Conservation (phyloP, 495 filamentous ascomycete genomes). For the Neohortaea acidophila region DNA sequence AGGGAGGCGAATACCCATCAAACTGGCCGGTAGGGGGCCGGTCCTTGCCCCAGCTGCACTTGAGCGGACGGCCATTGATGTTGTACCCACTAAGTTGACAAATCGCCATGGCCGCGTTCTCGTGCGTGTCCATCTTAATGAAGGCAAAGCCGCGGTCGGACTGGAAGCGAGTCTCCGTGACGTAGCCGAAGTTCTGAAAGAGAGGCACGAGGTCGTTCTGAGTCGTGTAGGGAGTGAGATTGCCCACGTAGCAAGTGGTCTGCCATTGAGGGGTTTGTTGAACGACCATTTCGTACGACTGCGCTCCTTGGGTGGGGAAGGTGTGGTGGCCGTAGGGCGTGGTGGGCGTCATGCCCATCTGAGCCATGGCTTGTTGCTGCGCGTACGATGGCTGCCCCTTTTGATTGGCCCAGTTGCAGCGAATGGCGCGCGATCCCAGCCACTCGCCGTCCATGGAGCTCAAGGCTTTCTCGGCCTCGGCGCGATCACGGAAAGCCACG, state of each 20-base stretch:
- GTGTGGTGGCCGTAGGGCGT: conserved; percentile 95
- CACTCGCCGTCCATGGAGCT: conserved; percentile 98
- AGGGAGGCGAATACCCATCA: conserved; percentile 64
- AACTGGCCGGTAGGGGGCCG: conserved; percentile 77
- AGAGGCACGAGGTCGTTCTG: conserved; percentile 89
- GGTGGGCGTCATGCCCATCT: conserved; percentile 97
- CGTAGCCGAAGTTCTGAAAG: conserved; percentile 97
- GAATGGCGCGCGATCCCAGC: conserved; percentile 95
- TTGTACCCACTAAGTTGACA: conserved; percentile 95
- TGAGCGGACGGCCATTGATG: conserved; percentile 90
- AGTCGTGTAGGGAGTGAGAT: conserved; percentile 93
- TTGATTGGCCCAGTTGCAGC: conserved; percentile 99
- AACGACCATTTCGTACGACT: conserved; percentile 96
- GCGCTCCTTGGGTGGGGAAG: conserved; percentile 90
- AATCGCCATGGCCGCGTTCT: conserved; percentile 97
- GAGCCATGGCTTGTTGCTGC: conserved; percentile 91
- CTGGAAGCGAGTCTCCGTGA: conserved; percentile 93
- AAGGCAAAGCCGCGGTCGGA: conserved; percentile 97
- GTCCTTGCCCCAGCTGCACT: conserved; percentile 99
- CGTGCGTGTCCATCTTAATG: conserved; percentile 97
- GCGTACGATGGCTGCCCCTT: conserved; percentile 97
- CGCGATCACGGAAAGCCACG: conserved; percentile 89
- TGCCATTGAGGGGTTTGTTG: conserved; percentile 97
- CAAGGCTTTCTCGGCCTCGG: conserved; percentile 88
- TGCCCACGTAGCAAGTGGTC: conserved; percentile 97